A percentile compares a stretch with the other conserved stretches of the same genome.
phyloP scores from a whole-genome alignment of 2,329 filamentous ascomycete genomes.

The Ophiostoma piceae region DNA sequence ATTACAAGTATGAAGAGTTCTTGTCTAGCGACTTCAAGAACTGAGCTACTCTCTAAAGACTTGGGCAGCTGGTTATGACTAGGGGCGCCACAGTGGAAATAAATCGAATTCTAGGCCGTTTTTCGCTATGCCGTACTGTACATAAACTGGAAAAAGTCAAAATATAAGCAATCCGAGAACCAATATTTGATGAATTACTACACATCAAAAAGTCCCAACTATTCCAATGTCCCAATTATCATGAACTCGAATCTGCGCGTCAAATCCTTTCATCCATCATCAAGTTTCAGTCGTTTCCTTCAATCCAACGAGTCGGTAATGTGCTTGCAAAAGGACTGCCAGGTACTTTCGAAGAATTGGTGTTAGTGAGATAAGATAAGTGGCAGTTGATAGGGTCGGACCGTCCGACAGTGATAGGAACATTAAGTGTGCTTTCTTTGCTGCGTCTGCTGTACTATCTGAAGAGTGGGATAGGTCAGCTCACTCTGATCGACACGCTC shows the following conservation, averaged over 20 bases:
- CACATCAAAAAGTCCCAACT: neutral
- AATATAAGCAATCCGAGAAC: neutral
- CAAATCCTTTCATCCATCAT: neutral
- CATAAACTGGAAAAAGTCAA: neutral
- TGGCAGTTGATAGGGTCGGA: slow-evolving; percentile 4
- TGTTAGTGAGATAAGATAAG: neutral
- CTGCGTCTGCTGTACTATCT: neutral
- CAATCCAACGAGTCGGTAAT: neutral
- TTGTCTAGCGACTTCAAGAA: slow-evolving; percentile 23
- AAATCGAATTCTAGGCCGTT: neutral
- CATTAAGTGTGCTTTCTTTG: neutral
- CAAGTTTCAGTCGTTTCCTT: neutral
- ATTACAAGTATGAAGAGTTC: slow-evolving; percentile 42
- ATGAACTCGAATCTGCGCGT: neutral
- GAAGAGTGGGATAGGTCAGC: slow-evolving; percentile 5
- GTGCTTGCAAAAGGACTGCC: neutral
- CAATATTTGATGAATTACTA: neutral
- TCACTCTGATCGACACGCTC: neutral
- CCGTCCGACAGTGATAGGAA: neutral
- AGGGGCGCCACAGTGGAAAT: neutral
- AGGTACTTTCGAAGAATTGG: neutral
- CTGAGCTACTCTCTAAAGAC: neutral
- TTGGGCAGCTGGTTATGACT: neutral
- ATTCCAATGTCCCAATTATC: neutral
- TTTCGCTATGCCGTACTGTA: neutral